Base-by-base conservation (phyloP, 1,284 basidiomycete genomes). In the Leccinum subrobustum region DNA sequence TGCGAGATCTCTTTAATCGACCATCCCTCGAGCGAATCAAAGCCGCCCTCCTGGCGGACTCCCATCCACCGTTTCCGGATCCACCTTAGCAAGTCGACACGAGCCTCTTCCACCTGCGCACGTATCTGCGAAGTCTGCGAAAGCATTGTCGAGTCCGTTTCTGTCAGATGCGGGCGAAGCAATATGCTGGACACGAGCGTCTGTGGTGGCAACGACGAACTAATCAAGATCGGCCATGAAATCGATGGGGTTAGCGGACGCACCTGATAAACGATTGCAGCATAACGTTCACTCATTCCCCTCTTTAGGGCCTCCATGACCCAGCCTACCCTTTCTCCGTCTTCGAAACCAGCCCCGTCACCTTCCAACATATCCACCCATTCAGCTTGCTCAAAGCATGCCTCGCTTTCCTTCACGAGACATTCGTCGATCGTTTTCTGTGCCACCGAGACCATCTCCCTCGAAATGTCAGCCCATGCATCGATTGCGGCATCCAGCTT, bases 1-100 rank as follows among this genome's bases (percentile, higher is more conserved):
- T 92, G 85, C 35, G 86, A 85, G 52, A 97, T 91, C 69, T 98
- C 96, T 70, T 94, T 90, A 59, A 96, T 74, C 1, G 90, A 87
- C 93, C 94, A 96, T 6, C 83, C 82, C 54, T 96, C 92, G 20
- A 98, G 78, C 4, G 76, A 74, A 52, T 91, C 86, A 68, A 98
- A 96, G 0, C 92, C 93, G n/a, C 85, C 84, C 50, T 88, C 86
- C 58, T 89, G 84, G 16, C 90, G 82, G 37, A 95, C 84, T n/a
- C 79, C 82, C 59, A 90, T 73, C 93, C 93, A 96, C 3, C 84
- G 81, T 59, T 84, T 83, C 3, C 83, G 81, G 57, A 89, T 65
- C 74, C 84, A 88, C 57, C 81, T 81, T 8, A 95, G 70, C 60
- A 96, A 72, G 39, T 90, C 88, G 27, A 86, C 73, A 6, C 89